Evolutionary conservation across 371 early-diverging fungal genomes (phyloP).

Genomic region (Nematocida sp.): DNA sequence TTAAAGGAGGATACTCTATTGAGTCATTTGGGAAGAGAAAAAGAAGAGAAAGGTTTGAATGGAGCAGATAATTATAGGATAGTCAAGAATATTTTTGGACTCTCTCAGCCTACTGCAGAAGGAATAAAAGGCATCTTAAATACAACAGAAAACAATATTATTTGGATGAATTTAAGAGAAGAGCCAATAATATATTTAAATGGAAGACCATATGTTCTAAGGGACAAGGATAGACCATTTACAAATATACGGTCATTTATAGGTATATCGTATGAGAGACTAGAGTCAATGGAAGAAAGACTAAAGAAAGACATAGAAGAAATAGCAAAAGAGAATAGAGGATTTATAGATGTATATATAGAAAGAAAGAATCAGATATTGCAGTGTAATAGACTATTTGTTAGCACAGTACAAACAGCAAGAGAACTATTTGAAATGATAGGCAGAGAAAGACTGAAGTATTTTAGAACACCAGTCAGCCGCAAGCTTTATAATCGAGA

Average conservation of each 20-base stretch:
- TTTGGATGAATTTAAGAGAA: constrained; percentile 71
- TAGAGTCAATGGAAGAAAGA: constrained; percentile 47
- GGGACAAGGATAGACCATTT: constrained; percentile 49
- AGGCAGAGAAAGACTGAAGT: not conserved
- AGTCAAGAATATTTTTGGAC: constrained; percentile 28
- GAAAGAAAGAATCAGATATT: constrained; percentile 23
- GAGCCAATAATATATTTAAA: constrained; percentile 73
- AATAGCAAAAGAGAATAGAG: not conserved
- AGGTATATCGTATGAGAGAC: constrained; percentile 26
- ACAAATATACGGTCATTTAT: constrained; percentile 61
- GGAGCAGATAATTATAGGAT: constrained; percentile 33
- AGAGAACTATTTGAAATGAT: constrained; percentile 17
- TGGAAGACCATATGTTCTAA: constrained; percentile 54
- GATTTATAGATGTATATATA: constrained; percentile 32
- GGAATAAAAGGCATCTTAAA: constrained; percentile 20
- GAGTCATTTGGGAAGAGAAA: not conserved
- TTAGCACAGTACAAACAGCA: constrained; percentile 30
- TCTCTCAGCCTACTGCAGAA: constrained; percentile 39
- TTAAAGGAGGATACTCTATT: constrained; percentile 23
- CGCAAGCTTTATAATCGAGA: constrained; percentile 38
- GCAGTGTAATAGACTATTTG: constrained; percentile 12
- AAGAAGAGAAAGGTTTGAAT: constrained; percentile 15
- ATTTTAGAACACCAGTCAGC: constrained; percentile 29
- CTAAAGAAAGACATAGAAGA: constrained; percentile 38
- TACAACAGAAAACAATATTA: constrained; percentile 15